Conservation (phyloP, 1,139 yeast species). For the Yamadazyma aaseri region DNA sequence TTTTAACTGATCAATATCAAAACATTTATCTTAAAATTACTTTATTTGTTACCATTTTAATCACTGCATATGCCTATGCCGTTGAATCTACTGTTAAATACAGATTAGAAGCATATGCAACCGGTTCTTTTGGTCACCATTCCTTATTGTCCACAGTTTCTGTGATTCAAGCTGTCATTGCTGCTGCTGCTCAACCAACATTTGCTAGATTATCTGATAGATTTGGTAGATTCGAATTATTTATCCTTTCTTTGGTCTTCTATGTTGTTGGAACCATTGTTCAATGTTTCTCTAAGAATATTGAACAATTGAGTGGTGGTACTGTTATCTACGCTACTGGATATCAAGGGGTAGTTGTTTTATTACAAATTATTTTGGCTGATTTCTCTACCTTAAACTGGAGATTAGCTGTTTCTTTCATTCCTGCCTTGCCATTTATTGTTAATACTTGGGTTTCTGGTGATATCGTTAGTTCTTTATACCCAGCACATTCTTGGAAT, state of each 20-base stretch:
- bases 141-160: slow-evolving; percentile 65
- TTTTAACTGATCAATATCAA: slow-evolving; percentile 35
- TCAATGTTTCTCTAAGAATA: slow-evolving; percentile 65
- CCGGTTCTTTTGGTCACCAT: slow-evolving; percentile 55
- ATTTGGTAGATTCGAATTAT: slow-evolving; percentile 64
- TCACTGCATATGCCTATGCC: slow-evolving; percentile 67
- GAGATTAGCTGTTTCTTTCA: slow-evolving; percentile 62
- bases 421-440: slow-evolving; percentile 69
- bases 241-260: slow-evolving; percentile 53
- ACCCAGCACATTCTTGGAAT: slow-evolving; percentile 49
- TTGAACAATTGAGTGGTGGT: slow-evolving; percentile 71
- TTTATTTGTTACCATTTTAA: slow-evolving; percentile 52
- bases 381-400: slow-evolving; percentile 69
- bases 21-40: slow-evolving; percentile 23
- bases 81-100: slow-evolving; percentile 56
- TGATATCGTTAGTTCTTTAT: slow-evolving; percentile 39
- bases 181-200: slow-evolving; percentile 71
- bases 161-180: slow-evolving; percentile 61
- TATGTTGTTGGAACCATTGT: slow-evolving; percentile 71
- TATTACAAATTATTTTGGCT: slow-evolving; percentile 56
- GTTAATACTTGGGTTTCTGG: slow-evolving; percentile 80
- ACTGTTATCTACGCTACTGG: slow-evolving; percentile 71
- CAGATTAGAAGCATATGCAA: slow-evolving; percentile 53
- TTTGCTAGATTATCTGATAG: slow-evolving; percentile 70
- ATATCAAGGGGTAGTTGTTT: slow-evolving; percentile 59